These are phyloP conservation scores for Albatrellus ellisii DNA, from an alignment of 768 basidiomycete genomes.

Conservation along the genomic window DNA sequence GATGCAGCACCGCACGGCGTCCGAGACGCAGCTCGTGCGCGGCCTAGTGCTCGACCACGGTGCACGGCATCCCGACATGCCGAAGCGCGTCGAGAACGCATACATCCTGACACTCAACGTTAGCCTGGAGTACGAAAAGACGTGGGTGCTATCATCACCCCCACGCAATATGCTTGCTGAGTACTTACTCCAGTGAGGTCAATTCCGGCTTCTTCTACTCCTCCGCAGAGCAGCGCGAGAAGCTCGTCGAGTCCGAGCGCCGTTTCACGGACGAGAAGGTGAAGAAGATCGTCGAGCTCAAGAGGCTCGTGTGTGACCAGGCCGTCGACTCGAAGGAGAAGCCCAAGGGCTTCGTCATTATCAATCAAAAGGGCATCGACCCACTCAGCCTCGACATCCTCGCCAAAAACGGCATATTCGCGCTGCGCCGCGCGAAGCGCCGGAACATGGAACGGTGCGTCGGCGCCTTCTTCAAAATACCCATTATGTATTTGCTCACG, in stretches of 20 bases:
- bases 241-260: conserved; percentile 95
- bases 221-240: conserved; percentile 94
- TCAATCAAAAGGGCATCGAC: conserved; percentile 99
- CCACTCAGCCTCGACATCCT: conserved; percentile 92
- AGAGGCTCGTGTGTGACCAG: conserved; percentile 93
- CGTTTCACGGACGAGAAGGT: conserved; percentile 89
- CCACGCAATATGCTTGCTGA: conserved; percentile 10
- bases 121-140: conserved; percentile 98
- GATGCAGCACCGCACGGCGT: conserved; percentile 98
- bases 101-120: conserved; percentile 94
- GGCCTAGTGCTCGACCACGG: conserved; percentile 97
- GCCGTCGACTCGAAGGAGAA: conserved; percentile 73
- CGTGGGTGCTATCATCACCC: conserved; percentile 42
- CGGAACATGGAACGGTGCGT: conserved; percentile 95
- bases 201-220: conserved; percentile 99
- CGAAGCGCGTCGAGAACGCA: conserved; percentile 94
- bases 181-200: conserved; percentile 60
- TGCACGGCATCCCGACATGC: conserved; percentile 97
- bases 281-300: conserved; percentile 92
- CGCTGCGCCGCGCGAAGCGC: conserved; percentile 88
- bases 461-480: conserved; percentile 4
- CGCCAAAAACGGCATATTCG: conserved; percentile 93
- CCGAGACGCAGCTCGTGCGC: conserved; percentile 90
- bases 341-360: conserved; percentile 79
- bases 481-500: background rate